A percentile compares a stretch with the other conserved stretches of the same genome.
Evolutionary conservation across 768 basidiomycete species (phyloP).

Genomic region (Tricholoma sp.): DNA sequence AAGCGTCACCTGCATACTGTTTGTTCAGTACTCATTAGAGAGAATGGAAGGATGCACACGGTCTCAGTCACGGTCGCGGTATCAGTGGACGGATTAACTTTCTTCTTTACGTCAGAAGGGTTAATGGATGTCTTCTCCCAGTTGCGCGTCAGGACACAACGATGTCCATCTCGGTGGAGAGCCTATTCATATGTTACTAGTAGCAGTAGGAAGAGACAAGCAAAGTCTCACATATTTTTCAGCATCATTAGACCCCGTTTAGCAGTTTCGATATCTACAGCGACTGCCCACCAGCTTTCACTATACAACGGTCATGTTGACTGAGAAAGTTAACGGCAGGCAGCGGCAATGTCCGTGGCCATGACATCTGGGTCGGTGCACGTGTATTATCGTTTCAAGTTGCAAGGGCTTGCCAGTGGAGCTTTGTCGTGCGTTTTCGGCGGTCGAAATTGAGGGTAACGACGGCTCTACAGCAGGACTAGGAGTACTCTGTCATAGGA

Average conservation of each 20-base stretch:
- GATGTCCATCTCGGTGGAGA: not conserved
- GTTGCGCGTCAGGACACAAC: not conserved
- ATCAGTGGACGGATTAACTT: not conserved
- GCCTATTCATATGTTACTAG: not conserved
- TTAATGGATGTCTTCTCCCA: not conserved
- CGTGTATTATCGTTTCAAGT: not conserved
- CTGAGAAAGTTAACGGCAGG: not conserved
- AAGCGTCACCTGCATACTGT: not conserved
- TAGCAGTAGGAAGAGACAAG: no score
- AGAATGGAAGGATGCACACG: not conserved
- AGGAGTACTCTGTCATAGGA: no score
- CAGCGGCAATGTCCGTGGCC: not conserved
- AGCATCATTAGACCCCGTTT: not conserved
- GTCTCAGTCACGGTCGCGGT: no score
- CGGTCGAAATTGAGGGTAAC: no score
- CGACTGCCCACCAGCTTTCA: not conserved
- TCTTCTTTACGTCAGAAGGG: not conserved
- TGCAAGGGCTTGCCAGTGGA: no score
- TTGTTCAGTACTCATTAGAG: not conserved
- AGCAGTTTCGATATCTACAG: not conserved
- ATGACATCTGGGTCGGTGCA: not conserved
- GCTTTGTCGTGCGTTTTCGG: no score
- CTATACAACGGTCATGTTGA: not conserved
- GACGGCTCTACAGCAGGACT: no score
- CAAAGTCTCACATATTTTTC: not conserved